Evolutionary conservation across 2,329 filamentous ascomycete species (phyloP), one percentile per base, ranked within the genome.

Genomic region (Macroventuria anomochaeta): DNA sequence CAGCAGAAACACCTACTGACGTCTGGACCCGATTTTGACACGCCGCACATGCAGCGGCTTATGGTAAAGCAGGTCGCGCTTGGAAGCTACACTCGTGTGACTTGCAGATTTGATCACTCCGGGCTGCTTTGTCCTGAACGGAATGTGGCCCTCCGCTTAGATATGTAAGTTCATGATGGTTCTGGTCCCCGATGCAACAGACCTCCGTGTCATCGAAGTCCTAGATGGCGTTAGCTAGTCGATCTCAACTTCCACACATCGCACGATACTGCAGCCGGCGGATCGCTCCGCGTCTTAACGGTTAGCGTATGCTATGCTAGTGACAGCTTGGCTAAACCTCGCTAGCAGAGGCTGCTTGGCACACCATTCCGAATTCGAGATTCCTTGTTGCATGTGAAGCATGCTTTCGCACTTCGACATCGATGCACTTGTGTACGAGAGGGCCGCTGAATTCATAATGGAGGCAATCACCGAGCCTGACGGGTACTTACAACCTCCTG

Each of bases 261-360:
- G 42, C 41, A 51, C 61, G 55, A 61, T 55, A 48, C 53, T 61
- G 58, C 59, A 58, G 57, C 60, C 42, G 59, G 57, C 68, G 65
- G 64, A 65, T 71, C 64, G 64, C 64, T 66, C 68, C 69, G 67
- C 64, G 62, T 63, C 54, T 63, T 55, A 62, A 61, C 57, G 53
- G 55, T 57, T 58, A 59, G 56, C 56, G 55, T 54, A 54, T 62
- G 36, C 28, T 52, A 56, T 40, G 53, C 49, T 55, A 40, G 55
- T 51, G 58, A 62, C 54, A 51, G 46, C 59, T 68, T 68, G 64
- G 62, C 63, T 25, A 41, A 40, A 42, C 44, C 44, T 50, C 34
- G 49, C 64, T 63, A 60, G 64, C 65, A 58, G 56, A 65, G 51
- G 46, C 46, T 61, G 34, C 36, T 62, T 52, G 52, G 61, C 58